These are phyloP conservation scores for Teratosphaeria epicoccoides DNA, from an alignment of 2,329 filamentous ascomycete genomes.

Conservation along the genomic window DNA sequence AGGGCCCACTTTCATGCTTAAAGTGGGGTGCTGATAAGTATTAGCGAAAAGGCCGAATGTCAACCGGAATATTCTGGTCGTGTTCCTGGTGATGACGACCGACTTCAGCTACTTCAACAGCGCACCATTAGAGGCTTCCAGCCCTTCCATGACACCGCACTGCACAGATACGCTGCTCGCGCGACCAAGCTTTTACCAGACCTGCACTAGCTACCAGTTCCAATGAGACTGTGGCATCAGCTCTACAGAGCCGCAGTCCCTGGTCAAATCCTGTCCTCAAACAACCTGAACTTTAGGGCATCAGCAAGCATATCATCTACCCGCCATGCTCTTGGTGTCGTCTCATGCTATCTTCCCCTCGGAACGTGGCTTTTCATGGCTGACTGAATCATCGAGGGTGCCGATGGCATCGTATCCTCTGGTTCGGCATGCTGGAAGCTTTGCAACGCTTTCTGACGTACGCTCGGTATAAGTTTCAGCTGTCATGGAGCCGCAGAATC, in stretches of 20 bases:
- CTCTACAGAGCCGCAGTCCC: neutral
- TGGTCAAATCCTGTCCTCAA: neutral
- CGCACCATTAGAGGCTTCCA: neutral
- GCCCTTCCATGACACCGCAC: too few species aligned
- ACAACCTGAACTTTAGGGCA: neutral
- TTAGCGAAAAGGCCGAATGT: neutral
- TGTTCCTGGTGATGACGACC: neutral
- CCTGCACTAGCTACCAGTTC: neutral
- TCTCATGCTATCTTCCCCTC: neutral
- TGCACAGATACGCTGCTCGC: neutral
- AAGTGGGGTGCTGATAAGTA: neutral
- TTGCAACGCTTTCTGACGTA: neutral
- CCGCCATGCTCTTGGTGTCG: neutral
- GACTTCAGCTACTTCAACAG: neutral
- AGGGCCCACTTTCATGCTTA: neutral
- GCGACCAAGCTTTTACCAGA: neutral
- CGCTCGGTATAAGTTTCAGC: neutral
- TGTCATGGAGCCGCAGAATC: neutral
- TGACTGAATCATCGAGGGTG: neutral
- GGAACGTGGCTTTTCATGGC: neutral
- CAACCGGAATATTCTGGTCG: neutral
- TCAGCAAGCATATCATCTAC: neutral
- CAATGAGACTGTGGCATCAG: neutral
- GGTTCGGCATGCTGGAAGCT: neutral
- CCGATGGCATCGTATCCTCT: neutral